phyloP scores from a whole-genome alignment of 352 stramenopile genomes.

The Globisporangium sylvaticum region DNA sequence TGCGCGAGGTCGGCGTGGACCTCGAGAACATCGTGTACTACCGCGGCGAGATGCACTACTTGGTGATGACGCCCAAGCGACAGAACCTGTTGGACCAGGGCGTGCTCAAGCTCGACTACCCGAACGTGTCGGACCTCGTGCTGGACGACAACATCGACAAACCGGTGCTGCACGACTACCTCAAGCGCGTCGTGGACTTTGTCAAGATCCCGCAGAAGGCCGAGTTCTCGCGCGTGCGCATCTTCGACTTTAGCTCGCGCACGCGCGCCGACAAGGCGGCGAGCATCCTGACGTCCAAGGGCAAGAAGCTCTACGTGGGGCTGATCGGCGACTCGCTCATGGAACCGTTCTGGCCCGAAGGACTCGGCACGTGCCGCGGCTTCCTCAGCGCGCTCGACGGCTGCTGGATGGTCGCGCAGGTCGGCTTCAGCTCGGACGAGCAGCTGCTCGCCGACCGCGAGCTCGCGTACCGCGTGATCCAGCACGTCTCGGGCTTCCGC shows the following conservation, averaged over 20 bases:
- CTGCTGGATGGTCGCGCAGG: constrained; percentile 75
- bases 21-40: constrained; percentile 88
- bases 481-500: constrained; percentile 71
- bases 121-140: constrained; percentile 56
- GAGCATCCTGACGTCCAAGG: constrained; percentile 53
- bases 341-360: constrained; percentile 85
- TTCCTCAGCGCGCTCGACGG: constrained; percentile 77
- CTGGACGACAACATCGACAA: constrained; percentile 68
- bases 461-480: constrained; percentile 69
- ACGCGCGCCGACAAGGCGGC: constrained; percentile 72
- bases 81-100: constrained; percentile 74
- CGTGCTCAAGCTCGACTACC: constrained; percentile 66
- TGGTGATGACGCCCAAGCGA: constrained; percentile 81
- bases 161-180: constrained; percentile 51
- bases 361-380: constrained; percentile 74
- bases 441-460: constrained; percentile 73
- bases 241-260: constrained; percentile 84
- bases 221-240: constrained; percentile 57
- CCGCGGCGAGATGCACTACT: constrained; percentile 81
- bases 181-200: constrained; percentile 66
- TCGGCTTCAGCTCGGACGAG: constrained; percentile 64
- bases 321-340: constrained; percentile 79
- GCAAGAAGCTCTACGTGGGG: constrained; percentile 78
- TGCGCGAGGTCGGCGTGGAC: constrained; percentile 67
- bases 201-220: constrained; percentile 67